Evolutionary conservation across 208 protist genomes (phyloP).

Genomic region (Porcisia deanei): DNA sequence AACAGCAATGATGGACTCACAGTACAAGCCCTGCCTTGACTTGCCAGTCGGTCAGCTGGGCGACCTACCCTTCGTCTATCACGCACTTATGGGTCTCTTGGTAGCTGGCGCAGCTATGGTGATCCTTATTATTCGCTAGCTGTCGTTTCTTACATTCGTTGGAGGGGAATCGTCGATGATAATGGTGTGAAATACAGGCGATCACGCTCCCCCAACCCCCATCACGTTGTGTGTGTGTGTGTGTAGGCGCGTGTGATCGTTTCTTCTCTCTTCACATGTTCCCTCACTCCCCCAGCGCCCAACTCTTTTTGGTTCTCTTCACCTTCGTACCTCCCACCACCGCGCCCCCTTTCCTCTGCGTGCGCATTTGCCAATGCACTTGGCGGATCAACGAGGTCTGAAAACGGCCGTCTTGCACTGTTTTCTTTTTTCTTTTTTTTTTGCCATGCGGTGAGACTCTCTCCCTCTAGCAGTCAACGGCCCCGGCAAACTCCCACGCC

Average conservation of each 20-base stretch:
- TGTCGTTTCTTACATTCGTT: background rate
- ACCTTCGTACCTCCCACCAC: too few relatives aligned
- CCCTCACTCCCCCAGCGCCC: too few relatives aligned
- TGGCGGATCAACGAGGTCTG: too few relatives aligned
- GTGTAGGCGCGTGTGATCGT: too few relatives aligned
- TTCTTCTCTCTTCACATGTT: too few relatives aligned
- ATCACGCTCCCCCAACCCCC: too few relatives aligned
- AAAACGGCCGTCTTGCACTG: background rate
- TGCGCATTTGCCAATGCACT: too few relatives aligned
- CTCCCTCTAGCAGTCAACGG: background rate
- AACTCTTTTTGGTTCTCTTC: too few relatives aligned
- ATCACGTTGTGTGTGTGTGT: too few relatives aligned
- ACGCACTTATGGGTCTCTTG: slow-evolving; percentile 50
- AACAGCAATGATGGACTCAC: background rate
- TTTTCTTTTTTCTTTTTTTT: background rate
- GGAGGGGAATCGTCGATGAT: too few relatives aligned
- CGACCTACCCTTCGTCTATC: slow-evolving; percentile 65
- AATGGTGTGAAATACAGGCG: too few relatives aligned
- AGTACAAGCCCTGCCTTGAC: slow-evolving; percentile 32
- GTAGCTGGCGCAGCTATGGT: slow-evolving; percentile 49
- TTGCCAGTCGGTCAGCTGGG: slow-evolving; percentile 63
- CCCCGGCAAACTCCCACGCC: background rate
- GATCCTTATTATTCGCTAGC: slow-evolving; percentile 27
- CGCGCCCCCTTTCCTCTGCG: too few relatives aligned
- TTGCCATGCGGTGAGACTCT: background rate